Base-by-base conservation (phyloP, 2,329 filamentous ascomycete genomes). In the Endothia cerciana region DNA sequence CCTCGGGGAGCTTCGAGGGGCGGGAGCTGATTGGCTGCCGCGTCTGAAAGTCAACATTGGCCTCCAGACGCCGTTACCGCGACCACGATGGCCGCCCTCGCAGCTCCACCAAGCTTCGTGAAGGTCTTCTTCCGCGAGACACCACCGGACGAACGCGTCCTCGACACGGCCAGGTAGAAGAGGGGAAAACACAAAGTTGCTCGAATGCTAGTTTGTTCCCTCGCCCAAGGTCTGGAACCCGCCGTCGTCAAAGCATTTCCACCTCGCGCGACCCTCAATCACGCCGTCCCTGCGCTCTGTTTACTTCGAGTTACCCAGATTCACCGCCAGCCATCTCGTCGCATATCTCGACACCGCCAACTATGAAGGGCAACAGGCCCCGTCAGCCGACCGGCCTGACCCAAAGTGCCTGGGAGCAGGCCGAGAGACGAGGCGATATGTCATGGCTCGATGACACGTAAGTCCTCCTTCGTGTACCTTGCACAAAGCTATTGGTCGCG, bases 21-120 rank as follows among this genome's bases (percentile, higher is more conserved):
- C 30, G 15, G 30, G 10, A 10, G 13, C 55, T 68, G 36, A 69
- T 70, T 70, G 69, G 69, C 58, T 22, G 33, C n/a, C 43, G 57
- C 38, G n/a, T 13, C 25, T 10, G 30, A 66, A 66, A 59, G 69
- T 70, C 65, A 70, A 70, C 67, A 70, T 59, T 58, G 43, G 55
- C 28, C 47, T 30, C 13, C 17, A 43, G 55, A 49, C 53, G 40
- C 22, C 28, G 63, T 65, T 62, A 53, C 65, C 62, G 45, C 43
- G 49, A 59, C 62, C 62, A 62, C 65, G 2, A 61, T 22, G 40
- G 19, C 41, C 1, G 33, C 33, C 33, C 33, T 36, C 28, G 19
- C 40, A 51, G 43, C 59, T 36, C 36, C 30, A 58, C 55, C 55
- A 22, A 17, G n/a, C 55, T 58, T 40, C 22, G 28, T 5, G 8